A percentile compares a stretch with the other conserved stretches of the same genome.
Evolutionary conservation across 139 green algal species (phyloP).

Genomic region (Picochlorum sp.): DNA sequence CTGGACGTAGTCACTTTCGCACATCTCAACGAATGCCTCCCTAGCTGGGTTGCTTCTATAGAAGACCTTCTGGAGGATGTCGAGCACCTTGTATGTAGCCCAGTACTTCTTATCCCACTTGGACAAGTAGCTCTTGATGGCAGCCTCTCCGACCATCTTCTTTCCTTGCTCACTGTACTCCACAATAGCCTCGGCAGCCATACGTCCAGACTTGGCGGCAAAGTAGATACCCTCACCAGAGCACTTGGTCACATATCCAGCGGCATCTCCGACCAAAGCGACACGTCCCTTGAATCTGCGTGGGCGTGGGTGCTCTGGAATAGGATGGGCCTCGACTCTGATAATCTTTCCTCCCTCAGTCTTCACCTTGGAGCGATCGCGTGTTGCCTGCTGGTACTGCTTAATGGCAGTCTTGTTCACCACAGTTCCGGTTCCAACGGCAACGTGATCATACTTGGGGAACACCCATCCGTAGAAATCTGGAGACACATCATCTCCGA

Average conservation of each 20-base stretch:
- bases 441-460: conserved; percentile 99
- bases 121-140: conserved; percentile 88
- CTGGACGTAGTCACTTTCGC: conserved; percentile 94
- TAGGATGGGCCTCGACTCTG: conserved; percentile 95
- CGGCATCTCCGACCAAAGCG: conserved; percentile 90
- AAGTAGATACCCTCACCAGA: conserved; percentile 99
- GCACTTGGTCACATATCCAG: conserved; percentile 97
- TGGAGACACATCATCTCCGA: conserved; percentile 97
- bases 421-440: conserved; percentile 96
- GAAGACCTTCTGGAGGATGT: conserved; percentile 99
- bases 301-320: conserved; percentile 93
- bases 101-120: conserved; percentile 99
- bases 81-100: conserved; percentile 99
- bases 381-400: conserved; percentile 96
- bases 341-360: conserved; percentile 97
- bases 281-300: conserved; percentile 70
- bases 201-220: conserved; percentile 95
- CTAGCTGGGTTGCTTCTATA: conserved; percentile 93
- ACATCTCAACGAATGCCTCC: conserved; percentile 99
- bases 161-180: conserved; percentile 65
- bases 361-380: conserved; percentile 72
- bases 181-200: conserved; percentile 94
- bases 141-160: conserved; percentile 74
- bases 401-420: conserved; percentile 99
- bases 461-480: conserved; percentile 99